Conservation (phyloP, 306 rosid species). For the Acacia confusa region DNA sequence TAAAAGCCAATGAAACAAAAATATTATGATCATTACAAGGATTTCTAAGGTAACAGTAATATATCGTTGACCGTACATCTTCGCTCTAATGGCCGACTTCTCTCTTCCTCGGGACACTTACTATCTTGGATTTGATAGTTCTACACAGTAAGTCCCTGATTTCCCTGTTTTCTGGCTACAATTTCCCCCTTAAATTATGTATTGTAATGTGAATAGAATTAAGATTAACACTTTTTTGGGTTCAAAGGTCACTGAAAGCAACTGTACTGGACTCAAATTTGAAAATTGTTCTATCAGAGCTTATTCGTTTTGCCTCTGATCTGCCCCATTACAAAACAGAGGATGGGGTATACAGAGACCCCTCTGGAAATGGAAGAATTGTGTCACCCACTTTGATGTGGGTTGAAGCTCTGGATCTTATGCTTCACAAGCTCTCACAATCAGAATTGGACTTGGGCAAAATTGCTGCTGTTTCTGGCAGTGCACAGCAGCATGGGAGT, state of each 20-base stretch:
- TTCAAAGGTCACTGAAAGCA: conserved; percentile 85
- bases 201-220: conserved; percentile 15
- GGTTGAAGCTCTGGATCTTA: conserved; percentile 91
- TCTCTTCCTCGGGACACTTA: conserved; percentile 67
- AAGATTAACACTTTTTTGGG: conserved; percentile 16
- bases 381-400: conserved; percentile 97
- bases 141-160: conserved; percentile 72
- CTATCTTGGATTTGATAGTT: conserved; percentile 87
- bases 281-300: conserved; percentile 66
- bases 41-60: background rate
- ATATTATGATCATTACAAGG: background rate
- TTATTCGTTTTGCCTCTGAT: conserved; percentile 78
- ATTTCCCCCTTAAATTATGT: background rate
- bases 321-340: conserved; percentile 84
- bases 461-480: conserved; percentile 80
- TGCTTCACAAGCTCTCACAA: conserved; percentile 60
- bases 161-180: background rate
- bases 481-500: conserved; percentile 98
- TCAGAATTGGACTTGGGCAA: conserved; percentile 64
- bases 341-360: conserved; percentile 89
- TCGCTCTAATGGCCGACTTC: conserved; percentile 59
- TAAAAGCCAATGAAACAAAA: background rate
- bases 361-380: conserved; percentile 65
- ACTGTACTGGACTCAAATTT: conserved; percentile 81
- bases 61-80: background rate